Percentiles rank a stretch among this genome's conserved stretches.
Conservation (phyloP, 768 basidiomycete genomes). For the Tricholoma furcatifolium region DNA sequence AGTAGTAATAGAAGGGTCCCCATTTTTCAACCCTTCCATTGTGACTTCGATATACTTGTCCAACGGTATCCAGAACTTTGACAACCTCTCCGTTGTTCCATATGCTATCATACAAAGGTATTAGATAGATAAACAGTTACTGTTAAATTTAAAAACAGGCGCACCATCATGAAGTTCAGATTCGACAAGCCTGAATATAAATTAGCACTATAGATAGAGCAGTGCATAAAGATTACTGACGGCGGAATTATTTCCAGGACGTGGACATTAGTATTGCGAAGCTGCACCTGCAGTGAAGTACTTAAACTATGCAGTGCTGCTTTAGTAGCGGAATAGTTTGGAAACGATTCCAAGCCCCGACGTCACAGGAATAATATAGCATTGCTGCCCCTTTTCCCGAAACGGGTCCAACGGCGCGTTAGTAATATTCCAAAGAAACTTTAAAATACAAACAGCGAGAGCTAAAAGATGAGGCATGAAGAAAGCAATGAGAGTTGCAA, state of each 20-base stretch:
- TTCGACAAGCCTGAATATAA: slow-evolving; percentile 48
- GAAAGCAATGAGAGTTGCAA: slow-evolving; percentile 45
- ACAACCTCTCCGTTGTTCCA: slow-evolving; percentile 45
- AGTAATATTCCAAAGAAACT: not conserved
- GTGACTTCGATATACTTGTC: slow-evolving; percentile 41
- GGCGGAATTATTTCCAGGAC: slow-evolving; percentile 60
- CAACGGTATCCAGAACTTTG: slow-evolving; percentile 56
- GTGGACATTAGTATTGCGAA: slow-evolving; percentile 47
- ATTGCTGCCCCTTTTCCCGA: slow-evolving; percentile 44
- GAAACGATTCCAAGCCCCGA: slow-evolving; percentile 50
- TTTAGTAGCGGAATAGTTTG: slow-evolving; percentile 57
- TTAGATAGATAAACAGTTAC: not conserved
- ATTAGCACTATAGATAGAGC: not conserved
- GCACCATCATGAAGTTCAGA: slow-evolving; percentile 61
- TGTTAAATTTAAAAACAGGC: slow-evolving; percentile 10
- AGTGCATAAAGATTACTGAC: slow-evolving; percentile 31
- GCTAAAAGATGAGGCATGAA: slow-evolving; percentile 56
- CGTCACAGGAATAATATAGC: slow-evolving; percentile 50
- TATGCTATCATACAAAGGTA: slow-evolving; percentile 35
- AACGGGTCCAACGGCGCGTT: not conserved
- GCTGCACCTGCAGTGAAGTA: slow-evolving; percentile 44
- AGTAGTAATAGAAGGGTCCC: slow-evolving; percentile 24
- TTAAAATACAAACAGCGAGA: slow-evolving; percentile 39
- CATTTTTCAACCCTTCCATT: slow-evolving; percentile 27
- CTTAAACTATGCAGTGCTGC: slow-evolving; percentile 55